phyloP scores from a whole-genome alignment of 305 asterid species.

The Fraxinus angustifolia region DNA sequence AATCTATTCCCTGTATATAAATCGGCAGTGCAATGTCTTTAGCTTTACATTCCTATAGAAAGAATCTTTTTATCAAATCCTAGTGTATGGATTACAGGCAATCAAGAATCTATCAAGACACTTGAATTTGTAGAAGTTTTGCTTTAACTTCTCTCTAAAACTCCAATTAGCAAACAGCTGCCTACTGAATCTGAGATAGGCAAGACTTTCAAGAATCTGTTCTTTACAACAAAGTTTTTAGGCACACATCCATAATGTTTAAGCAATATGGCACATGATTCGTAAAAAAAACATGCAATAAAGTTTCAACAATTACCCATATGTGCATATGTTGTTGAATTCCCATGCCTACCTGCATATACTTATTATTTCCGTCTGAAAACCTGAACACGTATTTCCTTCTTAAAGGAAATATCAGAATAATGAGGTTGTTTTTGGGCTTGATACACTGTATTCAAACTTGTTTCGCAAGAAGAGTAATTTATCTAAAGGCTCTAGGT shows the following conservation, averaged over 20 bases:
- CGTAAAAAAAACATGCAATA: neutral
- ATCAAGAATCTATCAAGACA: neutral
- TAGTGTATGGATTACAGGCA: neutral
- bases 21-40: neutral
- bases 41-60: neutral
- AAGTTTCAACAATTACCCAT: neutral
- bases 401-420: neutral
- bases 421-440: slow-evolving; percentile 7
- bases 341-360: neutral
- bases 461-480: slow-evolving; percentile 10
- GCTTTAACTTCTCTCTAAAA: neutral
- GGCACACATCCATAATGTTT: neutral
- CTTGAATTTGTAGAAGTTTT: neutral
- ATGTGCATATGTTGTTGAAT: neutral
- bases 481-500: slow-evolving; percentile 11
- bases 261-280: neutral
- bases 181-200: neutral
- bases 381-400: neutral
- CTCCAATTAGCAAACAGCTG: neutral
- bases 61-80: neutral
- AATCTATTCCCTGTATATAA: slow-evolving; percentile 68
- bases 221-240: neutral
- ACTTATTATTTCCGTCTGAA: neutral
- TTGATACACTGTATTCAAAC: neutral
- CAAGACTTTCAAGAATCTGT: neutral